Conservation (phyloP, 2,329 filamentous ascomycete genomes). For the Fusarium irregulare region DNA sequence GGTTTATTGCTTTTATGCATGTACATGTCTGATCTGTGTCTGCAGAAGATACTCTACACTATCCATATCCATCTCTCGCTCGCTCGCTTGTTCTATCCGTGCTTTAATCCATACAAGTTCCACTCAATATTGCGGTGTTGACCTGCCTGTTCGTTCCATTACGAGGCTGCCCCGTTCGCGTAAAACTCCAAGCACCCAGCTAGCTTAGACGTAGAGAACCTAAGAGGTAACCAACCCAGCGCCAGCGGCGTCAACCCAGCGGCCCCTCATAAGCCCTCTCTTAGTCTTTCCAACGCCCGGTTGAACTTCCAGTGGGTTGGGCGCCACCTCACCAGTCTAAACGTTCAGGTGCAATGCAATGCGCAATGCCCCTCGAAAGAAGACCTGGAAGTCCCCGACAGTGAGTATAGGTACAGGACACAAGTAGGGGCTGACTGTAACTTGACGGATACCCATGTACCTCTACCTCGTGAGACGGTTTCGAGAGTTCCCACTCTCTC, state of each 20-base stretch:
- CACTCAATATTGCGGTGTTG: constrained; percentile 31
- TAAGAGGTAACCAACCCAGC: constrained; percentile 14
- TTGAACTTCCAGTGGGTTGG: constrained; percentile 33
- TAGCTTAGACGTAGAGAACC: not conserved
- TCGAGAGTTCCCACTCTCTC: constrained; percentile 15
- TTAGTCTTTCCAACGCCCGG: constrained; percentile 10
- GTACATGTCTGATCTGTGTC: not conserved
- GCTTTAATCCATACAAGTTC: constrained; percentile 17
- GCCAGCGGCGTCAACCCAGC: constrained; percentile 21
- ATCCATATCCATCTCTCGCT: not conserved
- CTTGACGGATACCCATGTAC: constrained; percentile 13
- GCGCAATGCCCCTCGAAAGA: constrained; percentile 4
- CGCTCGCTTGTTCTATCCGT: constrained; percentile 13
- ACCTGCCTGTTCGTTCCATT: constrained; percentile 23
- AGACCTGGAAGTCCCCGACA: constrained; percentile 15
- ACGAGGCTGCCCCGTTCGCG: constrained; percentile 39
- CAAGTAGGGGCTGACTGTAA: not conserved
- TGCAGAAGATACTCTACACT: not conserved
- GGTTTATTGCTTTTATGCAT: constrained; percentile 1
- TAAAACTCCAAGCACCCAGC: constrained; percentile 19
- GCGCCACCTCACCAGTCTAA: constrained; percentile 36
- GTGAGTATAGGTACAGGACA: constrained; percentile 6
- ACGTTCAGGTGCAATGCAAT: not conserved
- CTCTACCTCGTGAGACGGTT: constrained; percentile 28
- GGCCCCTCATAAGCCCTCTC: constrained; percentile 21